A percentile compares a stretch with the other conserved stretches of the same genome.
Evolutionary conservation across 129 eudicot species (phyloP).

Genomic region (Apium graveolens): DNA sequence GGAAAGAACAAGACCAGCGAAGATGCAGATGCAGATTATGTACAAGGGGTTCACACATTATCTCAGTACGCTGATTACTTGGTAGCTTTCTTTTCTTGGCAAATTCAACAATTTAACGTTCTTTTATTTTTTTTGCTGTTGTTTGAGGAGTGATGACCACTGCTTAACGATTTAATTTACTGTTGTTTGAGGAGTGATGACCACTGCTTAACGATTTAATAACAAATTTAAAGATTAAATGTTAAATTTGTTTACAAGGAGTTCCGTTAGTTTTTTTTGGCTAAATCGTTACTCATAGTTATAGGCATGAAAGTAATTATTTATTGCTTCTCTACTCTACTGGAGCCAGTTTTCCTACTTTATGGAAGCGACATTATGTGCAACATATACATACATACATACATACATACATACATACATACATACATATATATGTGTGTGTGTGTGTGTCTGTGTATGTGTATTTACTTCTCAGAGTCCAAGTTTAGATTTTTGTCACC

Average conservation of each 20-base stretch:
- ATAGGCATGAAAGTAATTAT: background rate
- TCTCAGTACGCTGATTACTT: slow-evolving; percentile 96
- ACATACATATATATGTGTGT: too few species aligned
- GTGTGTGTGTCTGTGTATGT: too few species aligned
- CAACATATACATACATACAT: too few species aligned
- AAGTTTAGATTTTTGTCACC: background rate
- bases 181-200: background rate
- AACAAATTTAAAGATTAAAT: background rate
- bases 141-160: background rate
- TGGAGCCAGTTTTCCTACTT: background rate
- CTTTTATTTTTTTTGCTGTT: background rate
- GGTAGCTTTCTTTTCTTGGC: slow-evolving; percentile 35
- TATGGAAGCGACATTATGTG: background rate
- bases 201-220: background rate
- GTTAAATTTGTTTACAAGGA: background rate
- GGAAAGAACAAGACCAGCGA: slow-evolving; percentile 92
- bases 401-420: too few species aligned
- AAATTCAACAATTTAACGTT: background rate
- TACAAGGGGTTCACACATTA: slow-evolving; percentile 93
- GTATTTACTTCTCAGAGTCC: background rate
- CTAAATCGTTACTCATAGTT: background rate
- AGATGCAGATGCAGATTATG: slow-evolving; percentile 97
- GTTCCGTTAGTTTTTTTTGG: background rate
- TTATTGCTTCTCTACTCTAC: background rate
- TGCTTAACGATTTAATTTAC: background rate